Evolutionary conservation across 805 yeast species (phyloP), one percentile per base, ranked within the genome.

Genomic region (Spathaspora gorwiae): DNA sequence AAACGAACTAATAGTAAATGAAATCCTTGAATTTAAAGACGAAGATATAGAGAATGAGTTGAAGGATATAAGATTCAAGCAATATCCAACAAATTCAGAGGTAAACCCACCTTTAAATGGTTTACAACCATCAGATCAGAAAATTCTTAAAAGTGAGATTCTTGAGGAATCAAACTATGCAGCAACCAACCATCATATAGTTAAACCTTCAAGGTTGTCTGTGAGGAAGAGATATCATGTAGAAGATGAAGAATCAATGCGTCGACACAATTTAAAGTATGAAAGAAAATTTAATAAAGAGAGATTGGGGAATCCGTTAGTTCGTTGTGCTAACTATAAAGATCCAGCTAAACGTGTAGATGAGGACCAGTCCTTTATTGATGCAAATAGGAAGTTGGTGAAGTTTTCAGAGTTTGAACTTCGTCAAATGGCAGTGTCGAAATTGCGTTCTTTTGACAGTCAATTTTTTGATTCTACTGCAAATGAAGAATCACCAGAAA

Each of bases 1-100:
- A 5, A 51, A 48, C 35, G 49, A 49, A 3, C 12, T 43, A 9
- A 36, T 65, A 7, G 55, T 40, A n/a, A 47, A 52, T 3, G 62
- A 59, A 29, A 50, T 64, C 40, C 31, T 33, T 1, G 39, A 47
- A 1, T 65, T 53, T 47, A 49, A 58, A 12, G 60, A 59, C 39
- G 47, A 43, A 11, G 64, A 68, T n/a, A 46, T 68, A 26, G 64
- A 63, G 34, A 53, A 51, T 6, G 32, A 29, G 12, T 29, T 29
- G 12, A 29, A 29, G 6, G 32, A 9, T 11, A 38, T 67, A 8
- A 32, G 47, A n/a, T 74, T 74, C 54, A 65, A 64, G 38, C 64
- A 64, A 40, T 71, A 72, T 45, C 10, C 35, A 8, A 27, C 30
- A 7, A 32, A 29, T 19, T 34, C 32, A 2, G 26, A 37, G 10